A percentile compares a stretch with the other conserved stretches of the same genome.
Evolutionary conservation across 306 rosid genomes (phyloP).

Genomic region (Mimosa bimucronata): DNA sequence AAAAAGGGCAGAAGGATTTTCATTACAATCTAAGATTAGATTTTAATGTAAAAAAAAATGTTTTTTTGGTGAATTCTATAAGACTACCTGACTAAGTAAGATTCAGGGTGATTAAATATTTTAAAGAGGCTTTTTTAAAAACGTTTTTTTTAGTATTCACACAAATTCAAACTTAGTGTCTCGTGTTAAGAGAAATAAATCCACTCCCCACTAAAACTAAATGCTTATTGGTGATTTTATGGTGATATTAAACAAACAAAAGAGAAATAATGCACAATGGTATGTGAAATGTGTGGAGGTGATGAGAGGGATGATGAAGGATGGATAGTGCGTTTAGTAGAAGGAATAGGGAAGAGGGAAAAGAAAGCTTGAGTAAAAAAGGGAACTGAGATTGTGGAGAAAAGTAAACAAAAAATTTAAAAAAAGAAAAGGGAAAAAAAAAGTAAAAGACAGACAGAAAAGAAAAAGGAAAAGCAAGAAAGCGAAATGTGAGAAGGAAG

Average conservation of each 20-base stretch:
- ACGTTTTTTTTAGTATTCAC: no score
- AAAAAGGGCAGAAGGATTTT: no score
- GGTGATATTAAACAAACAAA: no score
- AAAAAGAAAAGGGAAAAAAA: neutral
- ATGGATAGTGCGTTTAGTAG: neutral
- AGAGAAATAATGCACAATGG: neutral
- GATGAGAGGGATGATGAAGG: neutral
- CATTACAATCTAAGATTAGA: neutral
- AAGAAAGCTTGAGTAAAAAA: slow-evolving; percentile 45
- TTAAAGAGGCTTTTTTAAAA: no score
- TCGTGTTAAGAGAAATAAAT: no score
- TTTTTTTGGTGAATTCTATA: neutral
- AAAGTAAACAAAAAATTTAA: neutral
- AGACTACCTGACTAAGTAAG: no score
- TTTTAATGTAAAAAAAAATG: neutral
- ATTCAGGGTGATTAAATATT: no score
- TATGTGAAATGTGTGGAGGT: neutral
- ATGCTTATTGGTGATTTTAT: no score
- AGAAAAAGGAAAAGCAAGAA: slow-evolving; percentile 30
- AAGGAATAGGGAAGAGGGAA: neutral
- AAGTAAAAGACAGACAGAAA: slow-evolving; percentile 8
- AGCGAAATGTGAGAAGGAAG: slow-evolving; percentile 36
- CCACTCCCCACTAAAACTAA: no score
- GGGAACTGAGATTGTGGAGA: slow-evolving; percentile 35
- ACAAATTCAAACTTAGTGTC: no score